phyloP scores from a whole-genome alignment of 2,329 filamentous ascomycete genomes.

The Colletotrichum tofieldiae region DNA sequence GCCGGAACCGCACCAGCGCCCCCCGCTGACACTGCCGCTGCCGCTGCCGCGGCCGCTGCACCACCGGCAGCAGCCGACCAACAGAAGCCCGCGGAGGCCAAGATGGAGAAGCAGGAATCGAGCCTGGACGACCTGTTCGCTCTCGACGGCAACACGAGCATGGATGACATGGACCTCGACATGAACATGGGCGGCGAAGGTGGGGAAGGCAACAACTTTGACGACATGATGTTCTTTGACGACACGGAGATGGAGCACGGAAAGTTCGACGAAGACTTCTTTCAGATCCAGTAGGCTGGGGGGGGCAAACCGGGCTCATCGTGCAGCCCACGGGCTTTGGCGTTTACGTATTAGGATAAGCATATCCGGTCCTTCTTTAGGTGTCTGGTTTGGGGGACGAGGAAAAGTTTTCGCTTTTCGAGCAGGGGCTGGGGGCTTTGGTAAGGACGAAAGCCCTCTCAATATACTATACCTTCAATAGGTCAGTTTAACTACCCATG shows the following conservation, averaged over 20 bases:
- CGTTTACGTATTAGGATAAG: background rate
- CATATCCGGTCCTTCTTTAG: background rate
- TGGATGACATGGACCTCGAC: conserved; percentile 59
- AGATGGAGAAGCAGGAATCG: conserved; percentile 48
- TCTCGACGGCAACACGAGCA: conserved; percentile 55
- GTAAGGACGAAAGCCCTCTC: background rate
- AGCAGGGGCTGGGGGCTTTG: background rate
- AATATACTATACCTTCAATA: background rate
- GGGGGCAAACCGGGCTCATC: background rate
- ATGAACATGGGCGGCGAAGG: conserved; percentile 53
- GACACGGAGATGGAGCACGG: conserved; percentile 61
- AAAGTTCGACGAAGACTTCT: conserved; percentile 65
- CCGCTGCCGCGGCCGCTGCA: conserved; percentile 37
- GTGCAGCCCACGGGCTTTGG: conserved; percentile 1
- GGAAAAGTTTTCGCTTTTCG: background rate
- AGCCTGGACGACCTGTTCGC: conserved; percentile 65
- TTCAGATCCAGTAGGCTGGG: conserved; percentile 52
- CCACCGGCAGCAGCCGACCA: conserved; percentile 39
- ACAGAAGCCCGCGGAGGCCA: conserved; percentile 41
- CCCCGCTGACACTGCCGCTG: conserved; percentile 37
- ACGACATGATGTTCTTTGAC: conserved; percentile 65
- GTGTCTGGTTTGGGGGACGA: background rate
- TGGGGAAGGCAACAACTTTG: conserved; percentile 62
- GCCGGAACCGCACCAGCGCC: conserved; percentile 34
- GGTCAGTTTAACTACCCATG: background rate